phyloP scores from a whole-genome alignment of 2,329 filamentous ascomycete species.

The Xylariaceae sp. region DNA sequence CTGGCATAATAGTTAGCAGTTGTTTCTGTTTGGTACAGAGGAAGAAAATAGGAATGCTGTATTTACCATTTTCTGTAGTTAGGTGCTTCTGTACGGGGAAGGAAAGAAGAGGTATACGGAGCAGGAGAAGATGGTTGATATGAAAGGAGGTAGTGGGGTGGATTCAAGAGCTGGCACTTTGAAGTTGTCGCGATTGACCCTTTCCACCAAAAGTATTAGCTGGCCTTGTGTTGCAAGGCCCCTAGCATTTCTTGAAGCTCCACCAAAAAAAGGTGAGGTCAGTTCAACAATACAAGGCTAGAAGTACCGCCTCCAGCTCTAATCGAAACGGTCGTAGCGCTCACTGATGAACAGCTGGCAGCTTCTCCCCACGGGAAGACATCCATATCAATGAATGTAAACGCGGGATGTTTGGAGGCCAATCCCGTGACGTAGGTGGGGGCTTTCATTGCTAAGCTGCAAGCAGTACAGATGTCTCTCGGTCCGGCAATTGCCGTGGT shows the following conservation, averaged over 20 bases:
- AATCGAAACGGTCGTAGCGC: too few relatives aligned
- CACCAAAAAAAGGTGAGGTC: too few relatives aligned
- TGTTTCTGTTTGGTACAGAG: background rate
- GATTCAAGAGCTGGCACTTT: slow-evolving; percentile 5
- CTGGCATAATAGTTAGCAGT: slow-evolving; percentile 26
- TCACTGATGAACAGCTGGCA: too few relatives aligned
- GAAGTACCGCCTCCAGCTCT: too few relatives aligned
- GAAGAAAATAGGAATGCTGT: background rate
- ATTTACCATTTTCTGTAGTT: slow-evolving; percentile 23
- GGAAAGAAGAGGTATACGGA: background rate
- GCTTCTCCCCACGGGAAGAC: too few relatives aligned
- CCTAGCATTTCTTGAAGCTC: background rate
- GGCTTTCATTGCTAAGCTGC: too few relatives aligned
- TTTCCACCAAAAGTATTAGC: slow-evolving; percentile 16
- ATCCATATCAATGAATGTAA: too few relatives aligned
- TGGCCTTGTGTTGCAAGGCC: slow-evolving; percentile 14
- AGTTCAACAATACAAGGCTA: too few relatives aligned
- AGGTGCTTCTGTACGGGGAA: background rate
- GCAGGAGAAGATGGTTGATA: slow-evolving; percentile 6
- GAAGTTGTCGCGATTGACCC: slow-evolving; percentile 13
- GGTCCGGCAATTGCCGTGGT: slow-evolving; percentile 9
- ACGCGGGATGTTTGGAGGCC: too few relatives aligned
- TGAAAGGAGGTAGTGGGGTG: background rate
- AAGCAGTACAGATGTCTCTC: too few relatives aligned
- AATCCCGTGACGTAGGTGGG: too few relatives aligned